These are phyloP conservation scores for Saksenaea oblongispora DNA, from an alignment of 371 early-diverging fungal genomes.

Conservation along the genomic window DNA sequence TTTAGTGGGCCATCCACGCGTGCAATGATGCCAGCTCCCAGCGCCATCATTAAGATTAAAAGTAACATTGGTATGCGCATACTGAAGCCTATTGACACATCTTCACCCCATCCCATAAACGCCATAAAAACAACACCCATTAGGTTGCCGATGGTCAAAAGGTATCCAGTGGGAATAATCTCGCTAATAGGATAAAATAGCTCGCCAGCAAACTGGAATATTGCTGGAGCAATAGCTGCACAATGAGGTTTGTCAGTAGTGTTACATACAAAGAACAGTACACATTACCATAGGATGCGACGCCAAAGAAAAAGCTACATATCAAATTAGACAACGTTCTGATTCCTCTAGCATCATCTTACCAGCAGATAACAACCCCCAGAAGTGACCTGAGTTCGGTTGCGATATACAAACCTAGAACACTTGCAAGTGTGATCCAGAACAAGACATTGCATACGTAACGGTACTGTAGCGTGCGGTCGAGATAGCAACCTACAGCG, in stretches of 20 bases:
- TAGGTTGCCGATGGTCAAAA: conserved; percentile 44
- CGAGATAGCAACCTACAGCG: conserved; percentile 43
- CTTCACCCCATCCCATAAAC: conserved; percentile 50
- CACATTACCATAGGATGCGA: conserved; percentile 46
- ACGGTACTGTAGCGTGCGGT: conserved; percentile 38
- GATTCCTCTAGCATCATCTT: conserved; percentile 5
- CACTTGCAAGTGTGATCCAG: conserved; percentile 24
- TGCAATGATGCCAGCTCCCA: conserved; percentile 29
- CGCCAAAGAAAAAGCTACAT: conserved; percentile 31
- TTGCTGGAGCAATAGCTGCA: conserved; percentile 51
- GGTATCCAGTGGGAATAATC: conserved; percentile 51
- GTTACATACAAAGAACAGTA: background rate
- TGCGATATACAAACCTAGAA: conserved; percentile 27
- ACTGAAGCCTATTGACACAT: conserved; percentile 19
- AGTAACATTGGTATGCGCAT: conserved; percentile 42
- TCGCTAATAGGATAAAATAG: conserved; percentile 49
- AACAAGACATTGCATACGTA: conserved; percentile 31
- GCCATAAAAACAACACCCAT: conserved; percentile 40
- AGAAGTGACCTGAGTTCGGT: conserved; percentile 22
- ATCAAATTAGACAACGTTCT: background rate
- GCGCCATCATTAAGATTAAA: conserved; percentile 22
- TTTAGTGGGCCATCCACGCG: conserved; percentile 38
- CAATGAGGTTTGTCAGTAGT: background rate
- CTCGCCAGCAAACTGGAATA: conserved; percentile 54
- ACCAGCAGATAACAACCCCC: conserved; percentile 40